Evolutionary conservation across 495 filamentous ascomycete species (phyloP).

Genomic region (Aspergillus bridgeri): DNA sequence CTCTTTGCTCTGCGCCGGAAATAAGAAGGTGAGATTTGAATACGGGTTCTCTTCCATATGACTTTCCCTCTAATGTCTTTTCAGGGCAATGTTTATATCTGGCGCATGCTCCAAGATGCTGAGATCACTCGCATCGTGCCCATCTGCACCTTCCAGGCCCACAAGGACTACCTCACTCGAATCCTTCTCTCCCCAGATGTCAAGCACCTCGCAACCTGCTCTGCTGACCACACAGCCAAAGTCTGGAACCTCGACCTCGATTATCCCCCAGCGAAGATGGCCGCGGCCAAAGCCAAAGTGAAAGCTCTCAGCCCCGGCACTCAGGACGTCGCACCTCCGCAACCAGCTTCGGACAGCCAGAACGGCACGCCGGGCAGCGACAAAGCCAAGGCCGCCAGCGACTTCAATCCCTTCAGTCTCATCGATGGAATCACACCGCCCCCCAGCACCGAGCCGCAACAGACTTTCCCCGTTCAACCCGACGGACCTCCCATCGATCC

Average conservation of each 20-base stretch:
- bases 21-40: conserved; percentile 64
- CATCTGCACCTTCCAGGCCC: conserved; percentile 87
- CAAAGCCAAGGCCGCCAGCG: conserved; percentile 11
- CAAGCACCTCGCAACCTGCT: conserved; percentile 94
- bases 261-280: conserved; percentile 44
- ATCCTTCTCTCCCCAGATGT: conserved; percentile 96
- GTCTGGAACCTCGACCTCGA: conserved; percentile 84
- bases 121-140: conserved; percentile 88
- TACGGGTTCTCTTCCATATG: neutral
- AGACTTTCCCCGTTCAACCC: conserved; percentile 37
- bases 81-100: conserved; percentile 95
- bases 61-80: neutral
- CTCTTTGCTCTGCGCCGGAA: conserved; percentile 89
- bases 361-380: conserved; percentile 12
- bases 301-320: conserved; percentile 17
- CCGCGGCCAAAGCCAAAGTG: conserved; percentile 28
- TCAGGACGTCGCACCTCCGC: conserved; percentile 15
- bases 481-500: conserved; percentile 47
- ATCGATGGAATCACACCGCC: conserved; percentile 16
- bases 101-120: conserved; percentile 79
- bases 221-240: conserved; percentile 94
- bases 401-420: conserved; percentile 21
- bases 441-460: conserved; percentile 26
- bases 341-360: conserved; percentile 16
- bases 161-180: conserved; percentile 90